phyloP scores from a whole-genome alignment of 495 filamentous ascomycete species.

The Trichoderma parareesei region DNA sequence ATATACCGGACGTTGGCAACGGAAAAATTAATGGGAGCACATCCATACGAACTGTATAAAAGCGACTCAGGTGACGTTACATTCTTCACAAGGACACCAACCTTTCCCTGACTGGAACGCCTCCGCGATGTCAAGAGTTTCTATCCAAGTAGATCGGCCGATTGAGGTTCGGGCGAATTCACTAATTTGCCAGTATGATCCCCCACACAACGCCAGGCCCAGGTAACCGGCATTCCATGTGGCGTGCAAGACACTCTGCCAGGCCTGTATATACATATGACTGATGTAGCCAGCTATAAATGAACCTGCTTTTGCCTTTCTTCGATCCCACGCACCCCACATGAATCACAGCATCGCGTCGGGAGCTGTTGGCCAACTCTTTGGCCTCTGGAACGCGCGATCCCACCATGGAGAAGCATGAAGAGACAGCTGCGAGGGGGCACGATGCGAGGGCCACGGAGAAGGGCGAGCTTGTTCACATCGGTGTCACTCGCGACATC shows the following conservation, averaged over 20 bases:
- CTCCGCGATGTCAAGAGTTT: not conserved
- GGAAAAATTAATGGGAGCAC: not conserved
- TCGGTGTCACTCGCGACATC: not conserved
- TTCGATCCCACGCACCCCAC: not conserved
- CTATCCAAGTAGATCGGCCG: not conserved
- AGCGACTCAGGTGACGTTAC: slow-evolving; percentile 2
- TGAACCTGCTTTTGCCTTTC: not conserved
- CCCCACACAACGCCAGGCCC: not conserved
- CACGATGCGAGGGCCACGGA: not conserved
- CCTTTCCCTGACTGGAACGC: not conserved
- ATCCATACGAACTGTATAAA: not conserved
- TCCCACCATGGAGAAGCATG: not conserved
- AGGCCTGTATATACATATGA: not conserved
- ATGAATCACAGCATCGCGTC: not conserved
- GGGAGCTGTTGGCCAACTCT: not conserved
- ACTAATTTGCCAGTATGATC: not conserved
- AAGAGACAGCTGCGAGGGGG: not conserved
- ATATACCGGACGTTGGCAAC: not conserved
- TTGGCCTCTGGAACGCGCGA: not conserved
- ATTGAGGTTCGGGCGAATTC: not conserved
- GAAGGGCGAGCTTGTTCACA: not conserved
- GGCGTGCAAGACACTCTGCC: not conserved
- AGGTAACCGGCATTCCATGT: not conserved
- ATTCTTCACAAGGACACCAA: not conserved
- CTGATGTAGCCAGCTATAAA: not conserved